Evolutionary conservation across 306 rosid genomes (phyloP).

Genomic region (Astragalus membranaceus): DNA sequence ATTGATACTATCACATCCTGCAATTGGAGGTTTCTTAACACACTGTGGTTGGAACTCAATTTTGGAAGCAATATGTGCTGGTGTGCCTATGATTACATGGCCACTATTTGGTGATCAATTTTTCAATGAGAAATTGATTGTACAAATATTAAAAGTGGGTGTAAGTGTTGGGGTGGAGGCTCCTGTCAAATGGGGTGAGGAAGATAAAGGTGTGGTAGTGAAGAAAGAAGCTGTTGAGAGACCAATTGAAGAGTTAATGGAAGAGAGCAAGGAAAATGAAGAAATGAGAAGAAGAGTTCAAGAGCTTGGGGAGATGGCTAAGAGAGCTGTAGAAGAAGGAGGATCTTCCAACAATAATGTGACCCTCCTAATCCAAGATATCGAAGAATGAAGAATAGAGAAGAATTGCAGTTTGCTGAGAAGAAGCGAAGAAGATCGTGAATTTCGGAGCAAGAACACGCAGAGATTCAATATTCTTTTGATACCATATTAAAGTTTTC

Average conservation of each 20-base stretch:
- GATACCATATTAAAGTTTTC: no score
- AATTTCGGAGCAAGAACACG: no score
- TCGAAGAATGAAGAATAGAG: no score
- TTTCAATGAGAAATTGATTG: conserved; percentile 45
- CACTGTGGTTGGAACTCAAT: conserved; percentile 64
- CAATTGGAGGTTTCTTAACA: conserved; percentile 51
- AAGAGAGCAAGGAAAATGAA: conserved; percentile 24
- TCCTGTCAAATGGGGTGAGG: conserved; percentile 40
- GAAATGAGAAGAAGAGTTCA: conserved; percentile 34
- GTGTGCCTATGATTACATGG: conserved; percentile 56
- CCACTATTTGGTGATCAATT: conserved; percentile 61
- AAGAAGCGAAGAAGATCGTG: no score
- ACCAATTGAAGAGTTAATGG: conserved; percentile 34
- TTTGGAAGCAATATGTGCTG: conserved; percentile 45
- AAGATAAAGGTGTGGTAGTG: conserved; percentile 35
- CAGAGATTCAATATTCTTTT: no score
- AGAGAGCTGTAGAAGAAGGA: conserved; percentile 44
- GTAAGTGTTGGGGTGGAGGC: conserved; percentile 44
- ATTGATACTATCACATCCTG: conserved; percentile 38
- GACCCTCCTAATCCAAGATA: conserved; percentile 30
- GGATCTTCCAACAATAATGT: conserved; percentile 42
- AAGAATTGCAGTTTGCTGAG: no score
- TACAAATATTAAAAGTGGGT: conserved; percentile 27
- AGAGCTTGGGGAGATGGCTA: conserved; percentile 35
- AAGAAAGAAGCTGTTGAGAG: conserved; percentile 29